Base-by-base conservation (phyloP, 2,329 filamentous ascomycete genomes). In the Herpomyces periplanetae region DNA sequence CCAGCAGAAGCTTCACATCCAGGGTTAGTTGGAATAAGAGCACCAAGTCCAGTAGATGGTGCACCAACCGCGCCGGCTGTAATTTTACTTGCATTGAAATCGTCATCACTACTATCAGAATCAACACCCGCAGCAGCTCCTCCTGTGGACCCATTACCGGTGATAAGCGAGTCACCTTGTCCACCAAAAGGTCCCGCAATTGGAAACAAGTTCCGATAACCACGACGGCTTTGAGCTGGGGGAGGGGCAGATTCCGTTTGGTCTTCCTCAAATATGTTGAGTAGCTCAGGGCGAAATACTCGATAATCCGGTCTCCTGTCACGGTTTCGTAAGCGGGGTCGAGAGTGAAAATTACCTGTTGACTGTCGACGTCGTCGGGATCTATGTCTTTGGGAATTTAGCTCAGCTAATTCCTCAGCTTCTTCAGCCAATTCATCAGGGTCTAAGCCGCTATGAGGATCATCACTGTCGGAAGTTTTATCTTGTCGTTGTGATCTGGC, bases 81-180 rank as follows among this genome's bases (percentile, higher is more conserved):
- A 10, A 24, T 41, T 30, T 48, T 52, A 23, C 62, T 52, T 26
- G 59, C 55, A 26, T 51, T 47, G 38, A 55, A 56, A 32, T 96
- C 80, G 28, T 96, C 80, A 30, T 96, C 80, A 34, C 80, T 96
- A 36, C 71, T 88, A 34, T 96, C 80, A 4, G 75, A 87, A 30
- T 91, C 80, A 5, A 59, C 64, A 20, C 63, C 66, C 11, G 61
- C 71, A 24, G 55, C 54, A 10, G 64, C 64, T 6, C 53, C 62
- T 21, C 60, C 63, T 44, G 60, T 65, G 3, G 64, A 60, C 1
- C 66, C 68, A 24, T 47, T 57, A 21, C 75, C 50, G 6, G 80
- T 45, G 8, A 68, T 54, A 13, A 58, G 50, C 16, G 49, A 50
- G 13, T 66, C 66, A 16, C 60, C 57, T 17, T 64, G 65, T 16